These are phyloP conservation scores for Saccharomycopsis javanensis DNA, from an alignment of 805 yeast species.

Conservation along the genomic window DNA sequence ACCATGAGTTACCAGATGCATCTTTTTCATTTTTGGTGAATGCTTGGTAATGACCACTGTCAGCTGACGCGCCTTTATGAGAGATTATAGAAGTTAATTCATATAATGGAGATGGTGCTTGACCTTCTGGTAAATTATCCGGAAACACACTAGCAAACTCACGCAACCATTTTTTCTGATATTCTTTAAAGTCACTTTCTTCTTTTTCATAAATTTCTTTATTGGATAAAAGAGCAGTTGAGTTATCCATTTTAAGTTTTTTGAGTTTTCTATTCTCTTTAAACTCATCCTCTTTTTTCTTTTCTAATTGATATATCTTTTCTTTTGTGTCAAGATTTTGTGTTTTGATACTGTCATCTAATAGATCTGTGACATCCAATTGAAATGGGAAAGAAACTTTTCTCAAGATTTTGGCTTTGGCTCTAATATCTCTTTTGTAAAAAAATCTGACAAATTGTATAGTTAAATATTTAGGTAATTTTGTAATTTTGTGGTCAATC, in stretches of 20 bases:
- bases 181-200: slow-evolving; percentile 35
- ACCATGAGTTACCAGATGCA: slow-evolving; percentile 70
- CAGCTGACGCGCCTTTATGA: slow-evolving; percentile 92
- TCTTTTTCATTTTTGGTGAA: slow-evolving; percentile 67
- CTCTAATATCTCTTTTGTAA: slow-evolving; percentile 88
- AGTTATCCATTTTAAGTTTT: slow-evolving; percentile 22
- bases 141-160: slow-evolving; percentile 39
- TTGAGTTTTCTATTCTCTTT: slow-evolving; percentile 61
- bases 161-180: slow-evolving; percentile 40
- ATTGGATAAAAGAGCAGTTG: slow-evolving; percentile 7
- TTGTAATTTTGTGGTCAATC: slow-evolving; percentile 46
- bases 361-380: slow-evolving; percentile 75
- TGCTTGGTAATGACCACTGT: slow-evolving; percentile 94
- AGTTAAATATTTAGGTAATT: slow-evolving; percentile 78
- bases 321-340: slow-evolving; percentile 69
- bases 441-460: slow-evolving; percentile 91
- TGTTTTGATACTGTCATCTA: slow-evolving; percentile 65
- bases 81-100: slow-evolving; percentile 77
- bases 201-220: slow-evolving; percentile 40
- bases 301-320: slow-evolving; percentile 63
- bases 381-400: slow-evolving; percentile 93
- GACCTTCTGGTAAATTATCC: slow-evolving; percentile 43
- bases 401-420: slow-evolving; percentile 87
- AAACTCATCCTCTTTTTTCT: slow-evolving; percentile 59
- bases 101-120: slow-evolving; percentile 82